These are phyloP conservation scores for Solanum chacoense DNA, from an alignment of 305 asterid genomes.

Conservation along the genomic window DNA sequence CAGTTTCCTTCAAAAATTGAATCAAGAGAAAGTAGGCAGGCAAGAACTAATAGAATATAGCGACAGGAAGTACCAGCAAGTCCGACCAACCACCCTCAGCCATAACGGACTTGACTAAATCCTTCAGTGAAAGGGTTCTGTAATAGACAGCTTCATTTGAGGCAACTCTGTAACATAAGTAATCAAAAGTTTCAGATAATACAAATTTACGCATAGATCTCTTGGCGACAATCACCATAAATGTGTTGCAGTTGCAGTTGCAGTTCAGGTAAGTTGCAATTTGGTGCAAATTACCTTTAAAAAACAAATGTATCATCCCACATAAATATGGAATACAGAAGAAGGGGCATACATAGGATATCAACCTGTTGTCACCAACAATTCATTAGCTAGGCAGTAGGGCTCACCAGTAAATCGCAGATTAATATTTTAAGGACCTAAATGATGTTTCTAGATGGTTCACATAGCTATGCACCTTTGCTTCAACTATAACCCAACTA, in stretches of 20 bases:
- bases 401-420: background rate
- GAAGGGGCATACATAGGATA: background rate
- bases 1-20: background rate
- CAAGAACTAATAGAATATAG: background rate
- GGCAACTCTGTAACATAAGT: constrained; percentile 15
- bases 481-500: background rate
- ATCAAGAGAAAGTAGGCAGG: background rate
- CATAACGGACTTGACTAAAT: constrained; percentile 68
- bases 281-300: background rate
- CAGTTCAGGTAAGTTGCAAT: background rate
- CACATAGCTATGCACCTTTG: background rate
- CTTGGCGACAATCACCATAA: background rate
- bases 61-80: constrained; percentile 41
- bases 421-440: background rate
- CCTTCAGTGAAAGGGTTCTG: constrained; percentile 56
- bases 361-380: background rate
- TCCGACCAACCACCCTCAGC: constrained; percentile 77
- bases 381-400: background rate
- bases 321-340: background rate
- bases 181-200: background rate
- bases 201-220: background rate
- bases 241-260: background rate
- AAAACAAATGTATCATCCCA: background rate
- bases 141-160: constrained; percentile 57
- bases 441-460: background rate